Evolutionary conservation across 108 stramenopile species (phyloP).

Genomic region (Asterionellopsis glacialis): DNA sequence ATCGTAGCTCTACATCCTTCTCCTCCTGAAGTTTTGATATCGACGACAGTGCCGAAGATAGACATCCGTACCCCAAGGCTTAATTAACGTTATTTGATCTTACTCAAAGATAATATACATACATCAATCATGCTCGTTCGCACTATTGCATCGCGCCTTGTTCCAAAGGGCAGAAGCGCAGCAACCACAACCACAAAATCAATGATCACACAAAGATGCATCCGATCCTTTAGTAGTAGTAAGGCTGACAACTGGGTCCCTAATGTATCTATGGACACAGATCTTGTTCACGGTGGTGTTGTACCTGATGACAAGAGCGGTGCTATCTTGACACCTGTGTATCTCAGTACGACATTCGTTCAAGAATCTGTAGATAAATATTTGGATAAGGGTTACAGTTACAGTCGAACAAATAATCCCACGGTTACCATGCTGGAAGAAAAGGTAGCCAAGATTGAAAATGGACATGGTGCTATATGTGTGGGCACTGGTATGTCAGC

Average conservation of each 20-base stretch:
- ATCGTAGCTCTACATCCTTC: too few species aligned
- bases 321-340: slow-evolving; percentile 76
- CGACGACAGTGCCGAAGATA: too few species aligned
- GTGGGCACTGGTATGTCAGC: slow-evolving; percentile 85
- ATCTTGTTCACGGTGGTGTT: slow-evolving; percentile 49
- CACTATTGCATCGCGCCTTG: too few species aligned
- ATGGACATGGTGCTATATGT: slow-evolving; percentile 66
- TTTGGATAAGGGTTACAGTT: slow-evolving; percentile 66
- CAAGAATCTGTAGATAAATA: slow-evolving; percentile 74
- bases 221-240: too few species aligned
- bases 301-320: slow-evolving; percentile 47
- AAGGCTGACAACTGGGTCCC: slow-evolving; percentile 29
- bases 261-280: slow-evolving; percentile 45
- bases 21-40: too few species aligned
- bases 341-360: slow-evolving; percentile 69
- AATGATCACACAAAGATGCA: too few species aligned
- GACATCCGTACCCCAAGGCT: too few species aligned
- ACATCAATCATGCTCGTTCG: too few species aligned
- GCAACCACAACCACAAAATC: too few species aligned
- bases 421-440: slow-evolving; percentile 75
- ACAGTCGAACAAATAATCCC: slow-evolving; percentile 78
- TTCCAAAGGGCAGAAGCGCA: too few species aligned
- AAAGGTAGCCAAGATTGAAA: slow-evolving; percentile 76
- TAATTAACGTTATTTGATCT: too few species aligned
- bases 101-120: too few species aligned